Conservation (phyloP, 345 rosid genomes). For the Durio zibethinus region DNA sequence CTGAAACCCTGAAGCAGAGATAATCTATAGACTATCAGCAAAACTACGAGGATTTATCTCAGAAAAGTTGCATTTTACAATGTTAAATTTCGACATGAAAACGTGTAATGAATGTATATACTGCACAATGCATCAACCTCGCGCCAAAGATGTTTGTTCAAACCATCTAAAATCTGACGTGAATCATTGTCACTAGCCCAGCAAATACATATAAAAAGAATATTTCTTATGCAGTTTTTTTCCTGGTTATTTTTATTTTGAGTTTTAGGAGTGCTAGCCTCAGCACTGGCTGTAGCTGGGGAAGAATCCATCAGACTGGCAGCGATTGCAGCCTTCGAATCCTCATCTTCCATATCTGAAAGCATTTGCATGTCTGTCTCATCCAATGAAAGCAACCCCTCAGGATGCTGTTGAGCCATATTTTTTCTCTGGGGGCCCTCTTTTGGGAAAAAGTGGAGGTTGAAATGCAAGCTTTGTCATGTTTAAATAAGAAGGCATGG, state of each 20-base stretch:
- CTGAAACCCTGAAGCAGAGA: neutral
- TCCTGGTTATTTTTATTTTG: constrained; percentile 30
- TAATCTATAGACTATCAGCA: neutral
- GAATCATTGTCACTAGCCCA: constrained; percentile 18
- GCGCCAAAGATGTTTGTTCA: constrained; percentile 11
- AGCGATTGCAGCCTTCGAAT: constrained; percentile 85
- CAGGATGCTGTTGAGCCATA: constrained; percentile 34
- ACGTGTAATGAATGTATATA: constrained; percentile 20
- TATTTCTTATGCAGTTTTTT: constrained; percentile 25
- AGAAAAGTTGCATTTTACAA: neutral
- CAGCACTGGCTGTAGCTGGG: constrained; percentile 34
- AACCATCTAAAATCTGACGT: constrained; percentile 15
- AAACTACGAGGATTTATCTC: neutral
- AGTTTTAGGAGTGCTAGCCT: constrained; percentile 29
- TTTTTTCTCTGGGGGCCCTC: constrained; percentile 29
- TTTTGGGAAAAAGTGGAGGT: too few relatives aligned
- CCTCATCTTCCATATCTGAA: constrained; percentile 64
- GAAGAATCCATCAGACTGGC: constrained; percentile 80
- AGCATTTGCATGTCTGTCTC: constrained; percentile 38
- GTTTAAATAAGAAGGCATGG: too few relatives aligned
- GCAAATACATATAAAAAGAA: neutral
- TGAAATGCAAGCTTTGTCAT: too few relatives aligned
- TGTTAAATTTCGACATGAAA: too few relatives aligned
- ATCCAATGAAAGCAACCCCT: constrained; percentile 29
- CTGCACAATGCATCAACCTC: constrained; percentile 15